Evolutionary conservation across 2,329 filamentous ascomycete genomes (phyloP).

Genomic region (Aspergillus latus): DNA sequence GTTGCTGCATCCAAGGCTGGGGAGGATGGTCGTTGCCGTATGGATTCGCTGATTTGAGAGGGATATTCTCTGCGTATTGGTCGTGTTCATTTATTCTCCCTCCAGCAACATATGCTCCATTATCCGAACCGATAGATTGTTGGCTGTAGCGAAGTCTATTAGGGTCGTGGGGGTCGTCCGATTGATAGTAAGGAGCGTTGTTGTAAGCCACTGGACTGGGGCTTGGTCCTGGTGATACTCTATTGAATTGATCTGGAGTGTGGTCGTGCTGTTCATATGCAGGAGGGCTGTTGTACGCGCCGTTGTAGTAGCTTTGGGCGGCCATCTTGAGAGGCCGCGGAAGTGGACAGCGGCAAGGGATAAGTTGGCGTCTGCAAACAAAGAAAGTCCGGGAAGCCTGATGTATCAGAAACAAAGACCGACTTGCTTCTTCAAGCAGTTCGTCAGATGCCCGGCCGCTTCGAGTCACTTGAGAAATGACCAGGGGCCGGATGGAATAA

Average conservation of each 20-base stretch:
- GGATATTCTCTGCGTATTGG: constrained; percentile 45
- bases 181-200: constrained; percentile 36
- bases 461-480: not conserved
- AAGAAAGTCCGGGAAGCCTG: not conserved
- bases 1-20: constrained; percentile 45
- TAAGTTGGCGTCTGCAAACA: not conserved
- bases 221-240: constrained; percentile 29
- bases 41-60: constrained; percentile 37
- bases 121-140: constrained; percentile 38
- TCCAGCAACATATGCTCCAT: constrained; percentile 31
- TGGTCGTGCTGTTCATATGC: constrained; percentile 36
- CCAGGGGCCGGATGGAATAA: constrained; percentile 3
- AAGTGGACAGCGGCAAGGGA: constrained; percentile 9
- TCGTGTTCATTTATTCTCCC: constrained; percentile 35
- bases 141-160: constrained; percentile 39
- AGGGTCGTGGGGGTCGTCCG: constrained; percentile 41
- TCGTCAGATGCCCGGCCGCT: not conserved
- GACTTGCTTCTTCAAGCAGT: not conserved
- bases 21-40: constrained; percentile 34
- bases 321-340: constrained; percentile 51
- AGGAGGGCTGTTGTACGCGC: constrained; percentile 36
- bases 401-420: not conserved
- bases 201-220: constrained; percentile 19
- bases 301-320: constrained; percentile 66
- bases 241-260: constrained; percentile 39